Percentiles rank a stretch among this genome's conserved stretches.
These are phyloP conservation scores for Kernera saxatilis DNA, from an alignment of 345 rosid genomes.

Conservation along the genomic window DNA sequence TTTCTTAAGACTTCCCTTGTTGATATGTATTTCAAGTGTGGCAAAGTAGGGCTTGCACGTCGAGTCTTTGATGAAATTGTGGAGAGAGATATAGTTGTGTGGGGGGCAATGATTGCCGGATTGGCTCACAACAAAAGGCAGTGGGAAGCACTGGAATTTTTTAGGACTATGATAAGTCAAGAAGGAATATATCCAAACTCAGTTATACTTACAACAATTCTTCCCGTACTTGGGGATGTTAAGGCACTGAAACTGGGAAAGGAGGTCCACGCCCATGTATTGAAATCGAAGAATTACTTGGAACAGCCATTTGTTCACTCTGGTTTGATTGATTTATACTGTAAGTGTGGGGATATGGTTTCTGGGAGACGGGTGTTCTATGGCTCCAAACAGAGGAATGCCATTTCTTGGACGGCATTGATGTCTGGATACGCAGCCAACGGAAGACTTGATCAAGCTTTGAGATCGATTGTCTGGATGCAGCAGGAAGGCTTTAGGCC, in stretches of 20 bases:
- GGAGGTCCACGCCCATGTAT: slow-evolving; percentile 68
- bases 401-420: slow-evolving; percentile 79
- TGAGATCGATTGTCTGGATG: slow-evolving; percentile 90
- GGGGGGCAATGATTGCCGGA: slow-evolving; percentile 90
- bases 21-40: slow-evolving; percentile 79
- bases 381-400: slow-evolving; percentile 55
- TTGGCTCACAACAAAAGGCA: slow-evolving; percentile 66
- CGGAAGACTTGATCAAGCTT: slow-evolving; percentile 73
- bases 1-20: slow-evolving; percentile 66
- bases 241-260: slow-evolving; percentile 49
- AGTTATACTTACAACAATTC: slow-evolving; percentile 56
- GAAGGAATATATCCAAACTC: slow-evolving; percentile 67
- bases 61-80: slow-evolving; percentile 57
- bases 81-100: slow-evolving; percentile 62
- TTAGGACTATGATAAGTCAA: slow-evolving; percentile 61
- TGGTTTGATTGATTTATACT: slow-evolving; percentile 78
- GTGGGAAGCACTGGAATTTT: slow-evolving; percentile 53
- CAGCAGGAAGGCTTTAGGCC: slow-evolving; percentile 86
- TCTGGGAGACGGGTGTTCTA: slow-evolving; percentile 72
- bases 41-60: slow-evolving; percentile 56
- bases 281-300: slow-evolving; percentile 47
- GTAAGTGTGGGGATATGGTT: slow-evolving; percentile 72
- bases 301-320: slow-evolving; percentile 55
- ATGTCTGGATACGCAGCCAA: slow-evolving; percentile 76
- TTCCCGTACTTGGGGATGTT: slow-evolving; percentile 66